These are phyloP conservation scores for Stylosanthes scabra DNA, from an alignment of 331 rosid species.

Conservation along the genomic window DNA sequence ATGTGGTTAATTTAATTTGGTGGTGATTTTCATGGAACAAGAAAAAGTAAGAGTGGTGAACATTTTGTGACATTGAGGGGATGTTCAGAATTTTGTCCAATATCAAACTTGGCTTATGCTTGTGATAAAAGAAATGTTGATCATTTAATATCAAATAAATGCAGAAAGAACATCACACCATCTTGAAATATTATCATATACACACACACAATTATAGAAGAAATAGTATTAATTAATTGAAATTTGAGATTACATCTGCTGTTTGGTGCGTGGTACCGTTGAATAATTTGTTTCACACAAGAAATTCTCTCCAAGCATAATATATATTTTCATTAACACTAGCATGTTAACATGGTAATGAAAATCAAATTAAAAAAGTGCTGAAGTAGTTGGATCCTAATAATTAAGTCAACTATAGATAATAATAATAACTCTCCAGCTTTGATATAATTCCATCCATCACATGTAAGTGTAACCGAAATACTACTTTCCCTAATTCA, in stretches of 20 bases:
- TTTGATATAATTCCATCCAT: slow-evolving; percentile 34
- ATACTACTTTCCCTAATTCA: slow-evolving; percentile 7
- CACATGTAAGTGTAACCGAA: slow-evolving; percentile 32
- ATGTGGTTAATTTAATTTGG: neutral
- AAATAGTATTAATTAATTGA: neutral
- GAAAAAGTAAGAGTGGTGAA: slow-evolving; percentile 7
- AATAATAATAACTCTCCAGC: slow-evolving; percentile 8
- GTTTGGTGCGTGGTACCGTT: neutral
- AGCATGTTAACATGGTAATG: slow-evolving; percentile 24
- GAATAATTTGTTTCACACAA: slow-evolving; percentile 6
- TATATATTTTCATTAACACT: neutral
- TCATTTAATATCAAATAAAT: neutral
- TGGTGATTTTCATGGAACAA: slow-evolving; percentile 9
- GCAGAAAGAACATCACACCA: slow-evolving; percentile 4
- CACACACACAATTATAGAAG: neutral
- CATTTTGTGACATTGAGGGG: neutral
- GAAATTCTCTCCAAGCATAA: neutral
- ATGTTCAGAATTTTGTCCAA: neutral
- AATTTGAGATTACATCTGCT: neutral
- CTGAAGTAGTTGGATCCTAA: slow-evolving; percentile 31
- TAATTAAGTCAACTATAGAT: slow-evolving; percentile 32
- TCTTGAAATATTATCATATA: neutral
- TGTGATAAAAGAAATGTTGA: slow-evolving; percentile 9
- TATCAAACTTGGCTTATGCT: neutral
- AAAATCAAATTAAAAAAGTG: slow-evolving; percentile 20